Percentiles rank a stretch among this genome's conserved stretches.
Conservation (phyloP, 768 basidiomycete genomes). For the Infundibulicybe gibba region DNA sequence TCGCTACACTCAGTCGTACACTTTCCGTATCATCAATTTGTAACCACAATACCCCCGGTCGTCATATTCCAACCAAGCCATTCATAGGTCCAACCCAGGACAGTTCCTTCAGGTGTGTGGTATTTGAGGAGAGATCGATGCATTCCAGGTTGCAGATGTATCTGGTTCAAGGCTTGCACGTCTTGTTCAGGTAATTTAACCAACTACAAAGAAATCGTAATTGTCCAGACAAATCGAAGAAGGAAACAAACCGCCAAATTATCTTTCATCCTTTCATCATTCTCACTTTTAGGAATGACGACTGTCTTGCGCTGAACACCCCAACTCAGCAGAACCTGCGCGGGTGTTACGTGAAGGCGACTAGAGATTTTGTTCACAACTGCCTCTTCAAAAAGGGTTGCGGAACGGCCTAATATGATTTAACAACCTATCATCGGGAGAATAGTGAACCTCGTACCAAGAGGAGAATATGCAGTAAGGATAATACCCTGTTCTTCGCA, state of each 20-base stretch:
- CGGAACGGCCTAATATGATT: conserved; percentile 12
- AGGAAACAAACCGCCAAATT: conserved; percentile 36
- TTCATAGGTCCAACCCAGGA: conserved; percentile 43
- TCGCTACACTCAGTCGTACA: background rate
- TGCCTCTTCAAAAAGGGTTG: conserved; percentile 27
- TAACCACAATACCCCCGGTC: conserved; percentile 24
- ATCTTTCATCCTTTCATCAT: conserved; percentile 38
- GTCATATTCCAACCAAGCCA: conserved; percentile 38
- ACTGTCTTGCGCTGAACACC: conserved; percentile 56
- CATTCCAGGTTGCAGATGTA: conserved; percentile 38
- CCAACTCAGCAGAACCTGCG: conserved; percentile 63
- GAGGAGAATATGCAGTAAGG: conserved; percentile 46
- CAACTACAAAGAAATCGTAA: conserved; percentile 23
- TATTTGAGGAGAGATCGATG: conserved; percentile 29
- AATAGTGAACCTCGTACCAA: conserved; percentile 19
- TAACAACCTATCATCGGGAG: background rate
- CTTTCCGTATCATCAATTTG: background rate
- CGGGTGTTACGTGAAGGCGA: conserved; percentile 28
- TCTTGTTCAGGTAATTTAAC: conserved; percentile 30
- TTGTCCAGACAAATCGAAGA: no score
- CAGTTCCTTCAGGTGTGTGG: conserved; percentile 20
- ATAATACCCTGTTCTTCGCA: conserved; percentile 47
- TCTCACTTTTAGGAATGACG: conserved; percentile 60
- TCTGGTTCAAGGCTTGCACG: conserved; percentile 30
- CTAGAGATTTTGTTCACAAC: conserved; percentile 26